These are phyloP conservation scores for Hemerocallis citrina DNA, from an alignment of 106 monocot species.

Conservation along the genomic window DNA sequence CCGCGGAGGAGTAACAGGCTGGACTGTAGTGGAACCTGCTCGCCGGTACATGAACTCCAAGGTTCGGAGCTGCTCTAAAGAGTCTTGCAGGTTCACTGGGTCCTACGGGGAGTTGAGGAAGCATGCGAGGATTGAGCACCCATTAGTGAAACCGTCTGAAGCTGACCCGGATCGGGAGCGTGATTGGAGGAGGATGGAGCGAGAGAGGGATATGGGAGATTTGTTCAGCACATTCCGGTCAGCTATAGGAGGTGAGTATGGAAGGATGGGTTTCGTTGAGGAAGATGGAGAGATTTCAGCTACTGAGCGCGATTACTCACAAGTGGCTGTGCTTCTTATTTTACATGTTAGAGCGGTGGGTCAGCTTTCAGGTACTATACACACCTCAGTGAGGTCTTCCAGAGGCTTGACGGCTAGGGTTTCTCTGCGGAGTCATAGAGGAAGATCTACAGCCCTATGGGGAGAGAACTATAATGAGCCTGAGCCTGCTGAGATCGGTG, in stretches of 20 bases:
- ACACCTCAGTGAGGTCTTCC: background rate
- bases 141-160: constrained; percentile 46
- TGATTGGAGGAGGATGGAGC: constrained; percentile 83
- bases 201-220: constrained; percentile 63
- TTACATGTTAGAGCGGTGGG: background rate
- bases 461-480: constrained; percentile 18
- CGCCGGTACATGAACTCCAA: constrained; percentile 62
- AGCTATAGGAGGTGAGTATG: constrained; percentile 19
- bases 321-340: constrained; percentile 20
- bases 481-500: background rate
- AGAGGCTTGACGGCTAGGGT: constrained; percentile 6
- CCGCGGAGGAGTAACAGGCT: constrained; percentile 50
- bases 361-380: background rate
- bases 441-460: constrained; percentile 12
- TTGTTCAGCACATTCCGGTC: constrained; percentile 62
- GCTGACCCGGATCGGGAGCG: constrained; percentile 65
- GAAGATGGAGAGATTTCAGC: constrained; percentile 6
- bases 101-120: constrained; percentile 61
- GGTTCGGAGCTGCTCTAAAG: constrained; percentile 52
- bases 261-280: background rate
- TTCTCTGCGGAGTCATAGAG: constrained; percentile 6
- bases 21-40: constrained; percentile 44
- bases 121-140: constrained; percentile 76
- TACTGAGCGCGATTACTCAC: constrained; percentile 9
- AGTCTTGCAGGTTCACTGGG: constrained; percentile 59